Conservation (phyloP, 148 eudicot species). For the Camellia lanceoleosa region DNA sequence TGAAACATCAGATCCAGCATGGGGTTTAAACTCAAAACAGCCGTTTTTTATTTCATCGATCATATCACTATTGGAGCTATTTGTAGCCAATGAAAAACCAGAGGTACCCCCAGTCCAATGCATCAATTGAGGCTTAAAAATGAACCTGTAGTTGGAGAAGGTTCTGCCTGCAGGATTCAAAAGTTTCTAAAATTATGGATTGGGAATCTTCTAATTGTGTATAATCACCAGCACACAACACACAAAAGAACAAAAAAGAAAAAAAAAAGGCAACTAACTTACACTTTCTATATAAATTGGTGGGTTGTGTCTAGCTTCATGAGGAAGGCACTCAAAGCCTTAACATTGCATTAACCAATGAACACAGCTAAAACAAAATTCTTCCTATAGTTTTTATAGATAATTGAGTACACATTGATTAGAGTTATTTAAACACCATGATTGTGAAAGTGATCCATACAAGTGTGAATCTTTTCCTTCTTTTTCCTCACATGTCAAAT, state of each 20-base stretch:
- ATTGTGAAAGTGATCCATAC: constrained; percentile 7
- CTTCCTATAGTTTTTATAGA: neutral
- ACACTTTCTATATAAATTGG: neutral
- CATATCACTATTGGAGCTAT: constrained; percentile 34
- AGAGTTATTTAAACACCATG: neutral
- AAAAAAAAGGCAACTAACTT: neutral
- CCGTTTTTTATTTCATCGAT: constrained; percentile 41
- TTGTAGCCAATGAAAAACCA: constrained; percentile 44
- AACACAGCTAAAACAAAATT: neutral
- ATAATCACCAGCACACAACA: neutral
- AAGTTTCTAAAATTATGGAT: constrained; percentile 10
- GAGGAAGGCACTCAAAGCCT: neutral
- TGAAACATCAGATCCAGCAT: constrained; percentile 51
- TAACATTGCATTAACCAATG: neutral
- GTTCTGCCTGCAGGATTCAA: constrained; percentile 74
- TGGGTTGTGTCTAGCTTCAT: neutral
- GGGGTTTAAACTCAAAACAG: constrained; percentile 77
- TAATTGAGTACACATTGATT: constrained; percentile 11
- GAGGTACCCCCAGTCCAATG: constrained; percentile 44
- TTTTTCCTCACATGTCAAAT: constrained; percentile 13
- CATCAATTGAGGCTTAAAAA: constrained; percentile 71
- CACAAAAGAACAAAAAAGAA: neutral
- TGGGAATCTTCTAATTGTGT: constrained; percentile 16
- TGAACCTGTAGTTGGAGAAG: constrained; percentile 98
- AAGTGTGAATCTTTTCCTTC: constrained; percentile 13